These are phyloP conservation scores for Capsicum pubescens DNA, from an alignment of 257 asterid genomes.

Conservation along the genomic window DNA sequence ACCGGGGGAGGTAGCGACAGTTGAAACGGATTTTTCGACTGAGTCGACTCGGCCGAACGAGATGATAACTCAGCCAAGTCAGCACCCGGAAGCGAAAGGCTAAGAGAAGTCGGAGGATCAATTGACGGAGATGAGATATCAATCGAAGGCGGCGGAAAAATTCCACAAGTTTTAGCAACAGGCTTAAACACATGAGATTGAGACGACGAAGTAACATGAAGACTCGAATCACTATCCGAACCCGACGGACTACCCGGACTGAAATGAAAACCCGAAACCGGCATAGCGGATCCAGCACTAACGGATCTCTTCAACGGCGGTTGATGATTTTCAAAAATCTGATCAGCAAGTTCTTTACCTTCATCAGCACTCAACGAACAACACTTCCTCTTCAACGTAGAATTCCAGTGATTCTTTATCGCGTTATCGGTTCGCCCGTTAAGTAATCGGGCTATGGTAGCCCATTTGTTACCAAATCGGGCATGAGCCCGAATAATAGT, in stretches of 20 bases:
- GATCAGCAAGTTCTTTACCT: conserved; percentile 38
- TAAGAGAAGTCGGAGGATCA: conserved; percentile 74
- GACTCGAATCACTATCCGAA: conserved; percentile 73
- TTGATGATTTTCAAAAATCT: conserved; percentile 28
- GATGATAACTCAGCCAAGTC: conserved; percentile 43
- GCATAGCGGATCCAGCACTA: conserved; percentile 70
- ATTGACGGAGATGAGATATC: conserved; percentile 46
- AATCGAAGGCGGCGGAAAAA: conserved; percentile 37
- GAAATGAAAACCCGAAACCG: conserved; percentile 49
- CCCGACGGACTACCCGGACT: conserved; percentile 84
- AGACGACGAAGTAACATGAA: conserved; percentile 44
- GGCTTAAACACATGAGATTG: conserved; percentile 50
- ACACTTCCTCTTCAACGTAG: conserved; percentile 85
- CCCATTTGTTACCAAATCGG: conserved; percentile 93
- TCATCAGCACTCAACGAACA: conserved; percentile 60
- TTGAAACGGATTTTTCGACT: conserved; percentile 33
- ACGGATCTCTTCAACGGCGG: conserved; percentile 78
- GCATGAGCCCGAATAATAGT: conserved; percentile 85
- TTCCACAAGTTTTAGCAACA: conserved; percentile 51
- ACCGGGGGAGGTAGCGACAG: conserved; percentile 26
- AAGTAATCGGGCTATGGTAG: conserved; percentile 84
- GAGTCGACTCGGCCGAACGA: conserved; percentile 40
- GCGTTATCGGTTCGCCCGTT: conserved; percentile 99
- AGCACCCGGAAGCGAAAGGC: conserved; percentile 83
- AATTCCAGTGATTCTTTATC: conserved; percentile 93